A percentile compares a stretch with the other conserved stretches of the same genome.
Evolutionary conservation across 2,329 filamentous ascomycete species (phyloP).

Genomic region (Curvularia hawaiiensis): DNA sequence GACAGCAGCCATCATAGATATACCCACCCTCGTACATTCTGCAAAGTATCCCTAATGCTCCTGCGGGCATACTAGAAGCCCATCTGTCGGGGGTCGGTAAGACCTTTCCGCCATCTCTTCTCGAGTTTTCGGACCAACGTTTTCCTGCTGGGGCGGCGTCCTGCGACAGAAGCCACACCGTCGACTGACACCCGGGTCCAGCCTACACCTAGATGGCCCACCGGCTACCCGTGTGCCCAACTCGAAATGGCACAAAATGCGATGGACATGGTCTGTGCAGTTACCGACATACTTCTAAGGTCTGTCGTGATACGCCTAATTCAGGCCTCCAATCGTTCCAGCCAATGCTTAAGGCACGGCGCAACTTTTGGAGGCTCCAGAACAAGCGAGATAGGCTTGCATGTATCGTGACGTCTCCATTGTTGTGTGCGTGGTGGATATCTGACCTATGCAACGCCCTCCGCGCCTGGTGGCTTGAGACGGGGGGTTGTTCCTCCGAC

Average conservation of each 20-base stretch:
- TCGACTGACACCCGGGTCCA: not conserved
- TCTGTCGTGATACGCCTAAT: not conserved
- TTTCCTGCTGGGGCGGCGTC: not conserved
- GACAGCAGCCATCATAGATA: not conserved
- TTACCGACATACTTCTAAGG: not conserved
- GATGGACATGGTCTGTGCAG: not conserved
- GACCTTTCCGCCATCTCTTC: not conserved
- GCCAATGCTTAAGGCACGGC: not conserved
- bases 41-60: not conserved
- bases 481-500: not conserved
- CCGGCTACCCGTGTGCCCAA: not conserved
- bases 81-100: not conserved
- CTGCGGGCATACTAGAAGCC: not conserved
- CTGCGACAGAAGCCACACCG: not conserved
- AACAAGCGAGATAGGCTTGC: not conserved
- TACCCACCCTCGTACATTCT: not conserved
- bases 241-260: not conserved
- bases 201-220: not conserved
- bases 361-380: not conserved
- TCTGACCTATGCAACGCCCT: not conserved
- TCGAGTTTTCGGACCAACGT: not conserved
- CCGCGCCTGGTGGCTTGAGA: not conserved
- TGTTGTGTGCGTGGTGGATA: not conserved
- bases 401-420: not conserved
- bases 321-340: not conserved